phyloP scores from a whole-genome alignment of 768 basidiomycete species.

The Termitomyces eurrhizus region DNA sequence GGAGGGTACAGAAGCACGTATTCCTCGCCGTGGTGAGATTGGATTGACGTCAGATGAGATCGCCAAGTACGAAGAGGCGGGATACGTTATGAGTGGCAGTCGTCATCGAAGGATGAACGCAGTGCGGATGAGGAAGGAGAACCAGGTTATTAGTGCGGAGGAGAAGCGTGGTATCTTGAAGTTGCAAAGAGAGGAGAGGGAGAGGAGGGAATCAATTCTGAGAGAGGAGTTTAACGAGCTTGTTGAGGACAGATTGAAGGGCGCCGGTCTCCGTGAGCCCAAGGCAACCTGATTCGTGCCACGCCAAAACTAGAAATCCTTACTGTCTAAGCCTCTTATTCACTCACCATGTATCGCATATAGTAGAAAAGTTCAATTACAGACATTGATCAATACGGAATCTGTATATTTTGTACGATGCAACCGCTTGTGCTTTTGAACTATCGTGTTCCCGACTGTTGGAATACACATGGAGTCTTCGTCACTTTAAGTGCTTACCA shows the following conservation, averaged over 20 bases:
- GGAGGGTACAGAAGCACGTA: slow-evolving; percentile 79
- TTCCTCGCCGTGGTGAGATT: slow-evolving; percentile 98
- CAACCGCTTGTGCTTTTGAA: slow-evolving; percentile 45
- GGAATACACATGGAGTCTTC: background rate
- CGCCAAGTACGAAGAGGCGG: slow-evolving; percentile 79
- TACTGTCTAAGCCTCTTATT: background rate
- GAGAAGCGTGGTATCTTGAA: slow-evolving; percentile 97
- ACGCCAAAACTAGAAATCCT: background rate
- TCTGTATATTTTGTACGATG: background rate
- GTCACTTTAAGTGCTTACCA: slow-evolving; percentile 31
- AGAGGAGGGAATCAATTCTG: slow-evolving; percentile 84
- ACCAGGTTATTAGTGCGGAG: slow-evolving; percentile 98
- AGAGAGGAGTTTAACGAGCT: slow-evolving; percentile 88
- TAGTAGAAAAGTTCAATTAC: background rate
- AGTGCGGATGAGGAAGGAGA: slow-evolving; percentile 98
- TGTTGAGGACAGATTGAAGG: slow-evolving; percentile 71
- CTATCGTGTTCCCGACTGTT: slow-evolving; percentile 58
- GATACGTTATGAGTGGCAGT: slow-evolving; percentile 98
- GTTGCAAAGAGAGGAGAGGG: slow-evolving; percentile 90
- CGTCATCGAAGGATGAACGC: slow-evolving; percentile 98
- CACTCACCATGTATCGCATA: background rate
- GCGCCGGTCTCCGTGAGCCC: slow-evolving; percentile 10
- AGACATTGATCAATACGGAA: background rate
- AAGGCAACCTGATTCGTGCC: slow-evolving; percentile 3
- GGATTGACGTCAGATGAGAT: slow-evolving; percentile 88